Evolutionary conservation across 179 eudicot species (phyloP).

Genomic region (Carnegiea gigantea): DNA sequence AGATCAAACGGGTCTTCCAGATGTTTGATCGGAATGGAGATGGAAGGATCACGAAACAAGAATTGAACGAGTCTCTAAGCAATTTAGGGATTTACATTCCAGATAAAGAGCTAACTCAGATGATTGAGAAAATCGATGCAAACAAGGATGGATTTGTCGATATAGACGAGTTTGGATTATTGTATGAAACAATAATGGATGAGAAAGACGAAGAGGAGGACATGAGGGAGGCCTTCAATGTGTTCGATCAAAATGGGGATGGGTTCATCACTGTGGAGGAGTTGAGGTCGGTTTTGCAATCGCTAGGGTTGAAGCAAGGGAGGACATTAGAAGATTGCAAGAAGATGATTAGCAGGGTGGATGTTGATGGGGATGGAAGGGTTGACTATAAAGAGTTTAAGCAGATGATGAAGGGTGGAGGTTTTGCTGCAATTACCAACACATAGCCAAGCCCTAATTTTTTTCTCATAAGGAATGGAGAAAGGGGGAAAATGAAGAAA

Average conservation of each 20-base stretch:
- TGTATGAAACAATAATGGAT: conserved; percentile 61
- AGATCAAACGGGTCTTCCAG: conserved; percentile 64
- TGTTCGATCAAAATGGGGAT: conserved; percentile 79
- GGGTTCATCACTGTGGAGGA: conserved; percentile 85
- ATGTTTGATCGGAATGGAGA: conserved; percentile 77
- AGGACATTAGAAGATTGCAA: conserved; percentile 64
- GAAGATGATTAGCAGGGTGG: conserved; percentile 74
- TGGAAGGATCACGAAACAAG: conserved; percentile 57
- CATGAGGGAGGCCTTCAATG: conserved; percentile 78
- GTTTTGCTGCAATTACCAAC: conserved; percentile 48
- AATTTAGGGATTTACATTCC: conserved; percentile 66
- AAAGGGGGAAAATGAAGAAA: neutral
- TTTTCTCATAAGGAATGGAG: neutral
- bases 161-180: conserved; percentile 59
- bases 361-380: conserved; percentile 81
- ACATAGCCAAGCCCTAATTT: neutral
- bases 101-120: conserved; percentile 47
- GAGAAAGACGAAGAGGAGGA: conserved; percentile 72
- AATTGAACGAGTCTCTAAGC: conserved; percentile 56
- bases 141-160: conserved; percentile 73
- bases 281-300: conserved; percentile 55
- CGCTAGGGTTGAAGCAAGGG: conserved; percentile 74
- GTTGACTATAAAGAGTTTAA: conserved; percentile 71
- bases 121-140: conserved; percentile 67
- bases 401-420: conserved; percentile 85